Percentiles rank a stretch among this genome's conserved stretches.
phyloP scores from a whole-genome alignment of 2,329 filamentous ascomycete species.

The Penicillium nordicum region DNA sequence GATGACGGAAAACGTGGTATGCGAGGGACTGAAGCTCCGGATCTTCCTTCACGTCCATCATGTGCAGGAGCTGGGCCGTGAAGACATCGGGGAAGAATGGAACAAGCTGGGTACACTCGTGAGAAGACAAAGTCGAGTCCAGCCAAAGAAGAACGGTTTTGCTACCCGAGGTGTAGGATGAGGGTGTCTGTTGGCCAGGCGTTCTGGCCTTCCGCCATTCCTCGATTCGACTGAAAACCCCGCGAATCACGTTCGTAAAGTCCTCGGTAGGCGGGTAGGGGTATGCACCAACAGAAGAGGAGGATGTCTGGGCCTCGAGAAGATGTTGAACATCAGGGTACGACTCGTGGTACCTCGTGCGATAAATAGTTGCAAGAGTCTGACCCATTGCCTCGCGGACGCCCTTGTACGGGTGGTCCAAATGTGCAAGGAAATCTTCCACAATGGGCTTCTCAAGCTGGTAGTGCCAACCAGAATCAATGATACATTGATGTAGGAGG shows the following conservation, averaged over 20 bases:
- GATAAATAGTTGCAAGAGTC: constrained; percentile 82
- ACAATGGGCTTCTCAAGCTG: constrained; percentile 83
- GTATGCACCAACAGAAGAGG: constrained; percentile 77
- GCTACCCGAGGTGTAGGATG: constrained; percentile 89
- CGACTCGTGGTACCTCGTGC: constrained; percentile 90
- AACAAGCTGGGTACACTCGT: constrained; percentile 87
- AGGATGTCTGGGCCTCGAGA: constrained; percentile 71
- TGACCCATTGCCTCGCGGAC: constrained; percentile 92
- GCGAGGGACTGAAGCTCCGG: constrained; percentile 90
- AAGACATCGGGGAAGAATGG: constrained; percentile 87
- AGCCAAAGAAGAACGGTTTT: constrained; percentile 97
- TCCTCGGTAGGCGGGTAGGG: constrained; percentile 77
- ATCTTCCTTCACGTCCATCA: constrained; percentile 99
- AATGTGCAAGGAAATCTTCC: constrained; percentile 81
- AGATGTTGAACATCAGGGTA: constrained; percentile 75
- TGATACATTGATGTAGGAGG: constrained; percentile 80
- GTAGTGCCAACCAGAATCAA: constrained; percentile 94
- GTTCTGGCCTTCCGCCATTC: constrained; percentile 80
- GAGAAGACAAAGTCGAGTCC: constrained; percentile 82
- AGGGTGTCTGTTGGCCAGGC: constrained; percentile 87
- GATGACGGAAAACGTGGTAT: constrained; percentile 93
- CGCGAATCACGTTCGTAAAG: constrained; percentile 67
- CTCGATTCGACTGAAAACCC: constrained; percentile 76
- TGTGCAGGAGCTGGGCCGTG: constrained; percentile 90
- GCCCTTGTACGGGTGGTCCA: constrained; percentile 97